phyloP scores from a whole-genome alignment of 495 filamentous ascomycete genomes.

The Wilcoxina mikolae region DNA sequence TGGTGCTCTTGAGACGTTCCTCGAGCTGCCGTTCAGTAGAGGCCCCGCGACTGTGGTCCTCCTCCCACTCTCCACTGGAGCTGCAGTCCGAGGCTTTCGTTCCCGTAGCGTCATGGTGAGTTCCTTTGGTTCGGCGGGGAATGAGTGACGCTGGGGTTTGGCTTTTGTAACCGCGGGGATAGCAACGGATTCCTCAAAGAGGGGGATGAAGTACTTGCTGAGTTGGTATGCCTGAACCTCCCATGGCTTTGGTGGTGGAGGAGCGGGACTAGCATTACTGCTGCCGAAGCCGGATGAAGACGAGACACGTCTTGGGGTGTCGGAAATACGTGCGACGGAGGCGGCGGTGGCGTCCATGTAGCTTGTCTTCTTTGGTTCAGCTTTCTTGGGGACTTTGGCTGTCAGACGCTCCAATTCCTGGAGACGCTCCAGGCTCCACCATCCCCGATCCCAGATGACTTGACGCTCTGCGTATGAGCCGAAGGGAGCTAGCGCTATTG shows the following conservation, averaged over 20 bases:
- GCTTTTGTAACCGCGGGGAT: constrained; percentile 46
- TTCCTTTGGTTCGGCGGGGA: constrained; percentile 33
- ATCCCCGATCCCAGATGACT: not conserved
- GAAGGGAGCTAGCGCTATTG: constrained; percentile 21
- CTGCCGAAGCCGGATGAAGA: constrained; percentile 13
- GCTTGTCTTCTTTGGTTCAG: constrained; percentile 57
- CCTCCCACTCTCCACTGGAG: constrained; percentile 8
- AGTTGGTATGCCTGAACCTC: constrained; percentile 64
- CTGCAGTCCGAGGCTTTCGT: constrained; percentile 37
- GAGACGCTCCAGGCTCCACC: constrained; percentile 22
- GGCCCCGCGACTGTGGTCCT: constrained; percentile 12
- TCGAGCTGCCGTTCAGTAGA: constrained; percentile 8
- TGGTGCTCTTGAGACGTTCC: constrained; percentile 16
- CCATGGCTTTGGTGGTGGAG: constrained; percentile 58
- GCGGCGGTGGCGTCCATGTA: constrained; percentile 65
- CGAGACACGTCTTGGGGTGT: constrained; percentile 27
- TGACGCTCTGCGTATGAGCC: constrained; percentile 30
- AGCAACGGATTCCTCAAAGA: constrained; percentile 16
- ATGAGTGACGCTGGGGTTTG: constrained; percentile 42
- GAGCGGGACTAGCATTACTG: constrained; percentile 43
- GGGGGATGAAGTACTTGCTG: constrained; percentile 69
- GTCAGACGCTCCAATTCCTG: constrained; percentile 18
- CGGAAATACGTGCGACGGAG: constrained; percentile 40
- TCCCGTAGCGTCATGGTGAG: constrained; percentile 55
- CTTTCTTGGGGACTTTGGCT: constrained; percentile 31